A percentile compares a stretch with the other conserved stretches of the same genome.
Conservation (phyloP, 768 basidiomycete genomes). For the Trametes gibbosa region DNA sequence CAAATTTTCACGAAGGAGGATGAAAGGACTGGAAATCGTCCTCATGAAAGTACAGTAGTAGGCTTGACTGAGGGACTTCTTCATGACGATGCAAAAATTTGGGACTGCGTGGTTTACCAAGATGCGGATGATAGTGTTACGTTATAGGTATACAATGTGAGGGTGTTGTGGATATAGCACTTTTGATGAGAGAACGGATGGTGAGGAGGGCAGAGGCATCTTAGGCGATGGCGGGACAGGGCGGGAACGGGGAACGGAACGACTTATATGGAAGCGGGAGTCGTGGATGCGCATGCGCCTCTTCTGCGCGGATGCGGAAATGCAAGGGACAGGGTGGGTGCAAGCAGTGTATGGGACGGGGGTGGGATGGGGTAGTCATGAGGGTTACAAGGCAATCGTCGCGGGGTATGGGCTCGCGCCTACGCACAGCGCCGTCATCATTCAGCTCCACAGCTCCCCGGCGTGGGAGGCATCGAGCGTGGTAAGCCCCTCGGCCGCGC, state of each 20-base stretch:
- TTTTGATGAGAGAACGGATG: constrained; percentile 8
- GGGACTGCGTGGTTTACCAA: constrained; percentile 7
- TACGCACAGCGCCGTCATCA: neutral
- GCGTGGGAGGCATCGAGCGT: constrained; percentile 43
- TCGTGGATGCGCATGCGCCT: constrained; percentile 2
- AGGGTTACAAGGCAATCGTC: neutral
- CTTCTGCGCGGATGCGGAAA: neutral
- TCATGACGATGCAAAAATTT: neutral
- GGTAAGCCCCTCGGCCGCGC: constrained; percentile 34
- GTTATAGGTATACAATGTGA: constrained; percentile 18
- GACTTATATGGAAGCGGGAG: constrained; percentile 3
- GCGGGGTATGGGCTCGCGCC: neutral
- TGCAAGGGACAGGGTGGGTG: neutral
- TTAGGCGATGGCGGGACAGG: neutral
- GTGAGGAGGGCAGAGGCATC: neutral
- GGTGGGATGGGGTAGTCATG: neutral
- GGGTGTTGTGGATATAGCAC: constrained; percentile 15
- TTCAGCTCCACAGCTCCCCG: constrained; percentile 58
- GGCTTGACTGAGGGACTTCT: neutral
- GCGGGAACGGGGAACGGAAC: neutral
- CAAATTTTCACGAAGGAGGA: neutral
- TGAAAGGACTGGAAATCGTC: neutral
- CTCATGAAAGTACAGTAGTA: neutral
- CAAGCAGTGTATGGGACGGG: neutral
- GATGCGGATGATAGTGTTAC: neutral